Conservation (phyloP, 2,329 filamentous ascomycete genomes). For the Aspergillus japonicus region DNA sequence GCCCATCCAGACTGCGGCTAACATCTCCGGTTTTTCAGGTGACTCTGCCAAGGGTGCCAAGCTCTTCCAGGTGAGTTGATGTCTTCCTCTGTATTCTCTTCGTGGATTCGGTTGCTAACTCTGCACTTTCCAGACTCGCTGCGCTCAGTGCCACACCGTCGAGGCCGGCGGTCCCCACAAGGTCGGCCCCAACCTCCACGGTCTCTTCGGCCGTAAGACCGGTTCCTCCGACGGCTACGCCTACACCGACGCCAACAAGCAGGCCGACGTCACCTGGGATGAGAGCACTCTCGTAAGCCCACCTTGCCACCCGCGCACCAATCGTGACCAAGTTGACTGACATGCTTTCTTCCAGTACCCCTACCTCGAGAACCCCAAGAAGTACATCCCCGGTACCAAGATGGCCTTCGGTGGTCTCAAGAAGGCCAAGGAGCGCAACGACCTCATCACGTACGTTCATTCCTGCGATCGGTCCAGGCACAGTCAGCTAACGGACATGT, state of each 20-base stretch:
- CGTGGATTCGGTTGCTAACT: slow-evolving; percentile 9
- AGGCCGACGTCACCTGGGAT: slow-evolving; percentile 87
- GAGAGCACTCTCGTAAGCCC: slow-evolving; percentile 73
- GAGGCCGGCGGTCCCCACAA: slow-evolving; percentile 91
- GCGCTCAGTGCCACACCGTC: slow-evolving; percentile 97
- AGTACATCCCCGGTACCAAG: slow-evolving; percentile 99
- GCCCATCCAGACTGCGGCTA: slow-evolving; percentile 25
- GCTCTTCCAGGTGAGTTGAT: slow-evolving; percentile 77
- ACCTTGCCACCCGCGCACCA: not conserved
- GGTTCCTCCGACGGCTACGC: slow-evolving; percentile 88
- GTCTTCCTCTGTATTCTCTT: not conserved
- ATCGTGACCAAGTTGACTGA: slow-evolving; percentile 13
- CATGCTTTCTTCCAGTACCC: slow-evolving; percentile 62
- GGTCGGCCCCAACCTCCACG: slow-evolving; percentile 94
- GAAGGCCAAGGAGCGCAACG: slow-evolving; percentile 99
- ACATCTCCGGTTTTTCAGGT: slow-evolving; percentile 55
- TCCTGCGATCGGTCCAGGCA: not conserved
- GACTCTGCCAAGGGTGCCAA: slow-evolving; percentile 94
- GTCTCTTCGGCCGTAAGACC: slow-evolving; percentile 94
- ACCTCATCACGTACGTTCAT: slow-evolving; percentile 84
- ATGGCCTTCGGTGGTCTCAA: slow-evolving; percentile 99
- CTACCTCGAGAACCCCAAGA: slow-evolving; percentile 99
- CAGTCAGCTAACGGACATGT: slow-evolving; percentile 18
- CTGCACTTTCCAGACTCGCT: slow-evolving; percentile 64
- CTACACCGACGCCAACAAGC: slow-evolving; percentile 99